Percentiles rank a stretch among this genome's conserved stretches.
These are phyloP conservation scores for Lenwebbia sp. DNA, from an alignment of 345 rosid genomes.

Conservation along the genomic window DNA sequence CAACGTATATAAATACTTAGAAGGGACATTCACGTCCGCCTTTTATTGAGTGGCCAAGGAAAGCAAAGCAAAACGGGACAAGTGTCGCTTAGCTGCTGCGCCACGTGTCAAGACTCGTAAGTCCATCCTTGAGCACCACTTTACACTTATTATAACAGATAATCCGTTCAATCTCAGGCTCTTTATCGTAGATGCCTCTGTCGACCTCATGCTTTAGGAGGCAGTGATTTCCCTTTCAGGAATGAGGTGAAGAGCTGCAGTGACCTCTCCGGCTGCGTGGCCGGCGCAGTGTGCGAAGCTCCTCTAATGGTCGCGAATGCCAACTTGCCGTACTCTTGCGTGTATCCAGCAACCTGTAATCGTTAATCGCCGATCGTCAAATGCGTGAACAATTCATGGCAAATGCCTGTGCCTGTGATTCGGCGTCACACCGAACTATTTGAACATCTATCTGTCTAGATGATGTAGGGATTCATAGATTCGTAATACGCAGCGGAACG, in stretches of 20 bases:
- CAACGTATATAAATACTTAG: not conserved
- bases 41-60: not conserved
- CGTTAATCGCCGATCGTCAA: not conserved
- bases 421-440: not conserved
- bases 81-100: not conserved
- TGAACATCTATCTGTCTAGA: not conserved
- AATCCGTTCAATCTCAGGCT: not conserved
- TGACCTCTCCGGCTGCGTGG: slow-evolving; percentile 30
- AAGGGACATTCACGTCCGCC: not conserved
- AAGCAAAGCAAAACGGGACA: not conserved
- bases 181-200: not conserved
- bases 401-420: not conserved
- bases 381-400: not conserved
- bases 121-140: not conserved
- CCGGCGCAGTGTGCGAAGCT: slow-evolving; percentile 33
- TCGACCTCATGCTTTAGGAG: not conserved
- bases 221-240: slow-evolving; percentile 20
- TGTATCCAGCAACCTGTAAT: slow-evolving; percentile 31
- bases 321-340: slow-evolving; percentile 28
- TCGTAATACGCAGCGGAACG: too few species aligned
- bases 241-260: slow-evolving; percentile 19
- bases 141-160: not conserved
- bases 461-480: too few species aligned
- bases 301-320: slow-evolving; percentile 37
- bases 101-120: not conserved